These are phyloP conservation scores for Aschersonia sp. DNA, from an alignment of 2,329 filamentous ascomycete species.

Conservation along the genomic window DNA sequence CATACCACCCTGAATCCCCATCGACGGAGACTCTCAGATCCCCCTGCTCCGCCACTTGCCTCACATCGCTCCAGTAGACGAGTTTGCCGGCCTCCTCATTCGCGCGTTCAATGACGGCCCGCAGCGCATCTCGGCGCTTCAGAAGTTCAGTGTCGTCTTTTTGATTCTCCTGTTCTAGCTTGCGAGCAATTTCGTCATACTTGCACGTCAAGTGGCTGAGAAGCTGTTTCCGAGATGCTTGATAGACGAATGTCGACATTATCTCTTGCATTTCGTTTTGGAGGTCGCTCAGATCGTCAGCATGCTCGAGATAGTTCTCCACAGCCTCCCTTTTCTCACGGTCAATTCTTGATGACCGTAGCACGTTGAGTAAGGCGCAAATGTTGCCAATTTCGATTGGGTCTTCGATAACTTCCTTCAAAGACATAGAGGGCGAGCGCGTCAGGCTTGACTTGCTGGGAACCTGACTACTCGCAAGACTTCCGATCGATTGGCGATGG, in stretches of 20 bases:
- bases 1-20: constrained; percentile 17
- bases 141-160: constrained; percentile 16
- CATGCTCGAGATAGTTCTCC: constrained; percentile 66
- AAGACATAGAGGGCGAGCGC: constrained; percentile 10
- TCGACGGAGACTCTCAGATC: constrained; percentile 30
- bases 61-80: constrained; percentile 81
- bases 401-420: constrained; percentile 36
- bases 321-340: constrained; percentile 81
- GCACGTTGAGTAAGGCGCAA: constrained; percentile 49
- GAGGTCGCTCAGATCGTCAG: constrained; percentile 62
- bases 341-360: constrained; percentile 65
- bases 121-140: constrained; percentile 49
- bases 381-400: constrained; percentile 47
- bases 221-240: constrained; percentile 68
- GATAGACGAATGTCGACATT: constrained; percentile 79
- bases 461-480: constrained; percentile 16
- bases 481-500: constrained; percentile 14
- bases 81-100: constrained; percentile 67
- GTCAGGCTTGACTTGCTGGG: constrained; percentile 22
- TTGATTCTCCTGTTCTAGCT: constrained; percentile 22
- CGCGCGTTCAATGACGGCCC: constrained; percentile 58
- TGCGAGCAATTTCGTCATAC: constrained; percentile 25
- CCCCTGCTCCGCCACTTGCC: constrained; percentile 45
- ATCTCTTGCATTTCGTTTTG: constrained; percentile 68
- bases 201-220: constrained; percentile 54